Conservation (phyloP, 345 rosid genomes). For the Cardiospermum halicacabum region DNA sequence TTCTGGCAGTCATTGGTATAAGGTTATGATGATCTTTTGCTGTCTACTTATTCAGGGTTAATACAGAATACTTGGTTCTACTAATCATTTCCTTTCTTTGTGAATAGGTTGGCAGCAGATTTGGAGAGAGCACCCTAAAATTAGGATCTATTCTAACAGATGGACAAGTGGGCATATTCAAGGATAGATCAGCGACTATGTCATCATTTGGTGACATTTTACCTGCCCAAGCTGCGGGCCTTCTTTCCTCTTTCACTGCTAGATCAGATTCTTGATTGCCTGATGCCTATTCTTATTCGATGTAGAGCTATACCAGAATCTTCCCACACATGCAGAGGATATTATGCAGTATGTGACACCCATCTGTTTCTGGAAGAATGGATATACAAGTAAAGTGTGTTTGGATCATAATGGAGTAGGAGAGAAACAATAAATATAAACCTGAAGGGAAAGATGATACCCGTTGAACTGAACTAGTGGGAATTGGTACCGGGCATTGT, state of each 20-base stretch:
- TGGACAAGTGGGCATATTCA: constrained; percentile 97
- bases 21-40: background rate
- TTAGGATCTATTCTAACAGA: constrained; percentile 90
- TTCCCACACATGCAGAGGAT: background rate
- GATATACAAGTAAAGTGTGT: background rate
- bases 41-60: background rate
- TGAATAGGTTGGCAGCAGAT: constrained; percentile 88
- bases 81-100: constrained; percentile 10
- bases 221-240: constrained; percentile 92
- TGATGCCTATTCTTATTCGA: background rate
- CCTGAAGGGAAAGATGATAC: background rate
- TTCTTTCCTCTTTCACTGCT: constrained; percentile 92
- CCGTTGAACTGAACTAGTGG: background rate
- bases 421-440: background rate
- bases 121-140: constrained; percentile 93
- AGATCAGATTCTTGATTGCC: constrained; percentile 49
- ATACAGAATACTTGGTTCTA: constrained; percentile 2
- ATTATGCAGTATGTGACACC: background rate
- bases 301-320: background rate
- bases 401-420: background rate
- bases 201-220: constrained; percentile 95
- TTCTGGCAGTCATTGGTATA: background rate
- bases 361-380: background rate
- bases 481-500: background rate
- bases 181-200: constrained; percentile 95